Percentiles rank a stretch among this genome's conserved stretches.
phyloP scores from a whole-genome alignment of 2,329 filamentous ascomycete species.

The Cercospora citrullina region DNA sequence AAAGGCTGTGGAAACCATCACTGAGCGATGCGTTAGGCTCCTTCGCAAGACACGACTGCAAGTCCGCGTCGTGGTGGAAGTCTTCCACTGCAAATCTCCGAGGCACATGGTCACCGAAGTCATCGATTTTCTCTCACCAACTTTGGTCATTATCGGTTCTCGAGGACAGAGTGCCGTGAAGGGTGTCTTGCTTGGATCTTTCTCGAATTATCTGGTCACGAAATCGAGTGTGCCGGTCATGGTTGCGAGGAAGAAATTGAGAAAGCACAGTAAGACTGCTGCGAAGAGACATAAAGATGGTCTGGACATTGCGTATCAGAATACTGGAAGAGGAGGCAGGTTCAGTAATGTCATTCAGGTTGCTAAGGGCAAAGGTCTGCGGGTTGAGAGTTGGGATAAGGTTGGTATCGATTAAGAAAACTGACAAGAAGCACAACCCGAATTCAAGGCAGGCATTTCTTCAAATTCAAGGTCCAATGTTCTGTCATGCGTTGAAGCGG shows the following conservation, averaged over 20 bases:
- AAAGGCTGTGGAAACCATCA: slow-evolving; percentile 79
- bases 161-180: slow-evolving; percentile 89
- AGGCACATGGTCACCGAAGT: slow-evolving; percentile 96
- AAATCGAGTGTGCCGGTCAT: slow-evolving; percentile 97
- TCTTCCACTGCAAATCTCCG: slow-evolving; percentile 96
- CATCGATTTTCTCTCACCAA: slow-evolving; percentile 89
- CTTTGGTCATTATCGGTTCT: slow-evolving; percentile 88
- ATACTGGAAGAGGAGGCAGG: slow-evolving; percentile 33
- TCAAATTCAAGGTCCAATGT: too few relatives aligned
- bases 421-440: neutral
- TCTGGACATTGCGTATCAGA: slow-evolving; percentile 36
- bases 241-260: slow-evolving; percentile 87
- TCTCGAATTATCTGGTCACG: slow-evolving; percentile 95
- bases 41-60: slow-evolving; percentile 89
- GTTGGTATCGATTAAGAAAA: slow-evolving; percentile 37
- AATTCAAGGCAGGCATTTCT: neutral
- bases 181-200: slow-evolving; percentile 90
- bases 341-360: slow-evolving; percentile 40
- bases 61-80: slow-evolving; percentile 89
- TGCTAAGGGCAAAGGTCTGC: slow-evolving; percentile 35
- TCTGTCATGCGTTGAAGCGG: too few relatives aligned
- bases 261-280: slow-evolving; percentile 68
- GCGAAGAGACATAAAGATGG: slow-evolving; percentile 36
- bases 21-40: slow-evolving; percentile 78
- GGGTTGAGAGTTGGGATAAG: slow-evolving; percentile 39